Evolutionary conservation across 2,329 filamentous ascomycete genomes (phyloP).

Genomic region (Zymoseptoria passerinii): DNA sequence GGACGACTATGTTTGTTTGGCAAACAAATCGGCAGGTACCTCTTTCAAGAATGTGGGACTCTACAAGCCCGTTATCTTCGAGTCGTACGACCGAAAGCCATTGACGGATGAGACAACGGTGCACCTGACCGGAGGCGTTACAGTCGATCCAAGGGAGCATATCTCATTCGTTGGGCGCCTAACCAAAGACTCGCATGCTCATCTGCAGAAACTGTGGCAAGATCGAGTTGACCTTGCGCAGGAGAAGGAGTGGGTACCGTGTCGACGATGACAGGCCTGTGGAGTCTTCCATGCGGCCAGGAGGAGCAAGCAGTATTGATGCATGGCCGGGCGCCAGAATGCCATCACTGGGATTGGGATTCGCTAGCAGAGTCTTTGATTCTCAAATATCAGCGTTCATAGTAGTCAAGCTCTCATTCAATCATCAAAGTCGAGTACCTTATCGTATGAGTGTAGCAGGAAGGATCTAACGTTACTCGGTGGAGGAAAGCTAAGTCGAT

Average conservation of each 20-base stretch:
- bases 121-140: neutral
- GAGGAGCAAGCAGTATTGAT: no score
- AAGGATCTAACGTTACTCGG: no score
- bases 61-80: neutral
- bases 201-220: neutral
- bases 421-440: no score
- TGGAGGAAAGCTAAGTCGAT: no score
- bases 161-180: neutral
- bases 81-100: neutral
- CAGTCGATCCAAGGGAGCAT: neutral
- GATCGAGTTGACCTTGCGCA: neutral
- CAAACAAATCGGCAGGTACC: neutral
- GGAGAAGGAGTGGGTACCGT: neutral
- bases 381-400: no score
- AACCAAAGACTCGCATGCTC: neutral
- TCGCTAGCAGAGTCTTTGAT: no score
- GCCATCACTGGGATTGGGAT: no score
- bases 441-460: no score
- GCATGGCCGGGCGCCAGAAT: no score
- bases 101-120: neutral
- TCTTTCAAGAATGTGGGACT: neutral
- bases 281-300: no score
- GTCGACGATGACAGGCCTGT: no score
- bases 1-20: neutral
- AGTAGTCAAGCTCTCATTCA: no score